Conservation (phyloP, 1,284 basidiomycete species). For the Leccinum subatratum region DNA sequence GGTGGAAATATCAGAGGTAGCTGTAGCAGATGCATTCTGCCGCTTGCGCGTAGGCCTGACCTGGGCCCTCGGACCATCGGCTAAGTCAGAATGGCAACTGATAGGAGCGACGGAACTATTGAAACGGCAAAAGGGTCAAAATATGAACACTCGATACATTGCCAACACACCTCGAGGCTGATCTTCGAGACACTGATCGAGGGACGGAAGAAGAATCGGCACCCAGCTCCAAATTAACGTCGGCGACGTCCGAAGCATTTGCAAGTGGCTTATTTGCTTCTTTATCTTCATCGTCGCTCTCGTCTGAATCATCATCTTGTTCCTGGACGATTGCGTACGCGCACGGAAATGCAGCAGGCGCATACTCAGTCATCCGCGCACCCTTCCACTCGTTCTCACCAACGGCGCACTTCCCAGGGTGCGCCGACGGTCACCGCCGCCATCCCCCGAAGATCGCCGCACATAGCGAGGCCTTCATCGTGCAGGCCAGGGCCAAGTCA, state of each 20-base stretch:
- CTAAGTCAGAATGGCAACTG: conserved; percentile 20
- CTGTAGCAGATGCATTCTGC: conserved; percentile 44
- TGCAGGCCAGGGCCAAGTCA: too few relatives aligned
- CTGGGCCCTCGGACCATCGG: conserved; percentile 29
- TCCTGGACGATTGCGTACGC: conserved; percentile 59
- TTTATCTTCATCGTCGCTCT: conserved; percentile 48
- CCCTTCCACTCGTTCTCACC: too few relatives aligned
- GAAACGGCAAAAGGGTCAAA: conserved; percentile 13
- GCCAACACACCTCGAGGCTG: conserved; percentile 29
- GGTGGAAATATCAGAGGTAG: conserved; percentile 21
- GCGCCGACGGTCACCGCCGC: too few relatives aligned
- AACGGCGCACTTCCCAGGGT: too few relatives aligned
- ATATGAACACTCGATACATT: conserved; percentile 7
- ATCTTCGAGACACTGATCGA: conserved; percentile 27
- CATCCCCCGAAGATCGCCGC: too few relatives aligned
- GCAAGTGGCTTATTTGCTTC: conserved; percentile 43
- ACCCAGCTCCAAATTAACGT: conserved; percentile 49
- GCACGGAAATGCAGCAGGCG: too few relatives aligned
- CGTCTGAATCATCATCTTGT: conserved; percentile 52
- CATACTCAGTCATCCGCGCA: too few relatives aligned
- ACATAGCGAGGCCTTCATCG: too few relatives aligned
- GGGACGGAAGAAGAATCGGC: conserved; percentile 36
- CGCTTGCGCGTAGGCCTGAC: conserved; percentile 50
- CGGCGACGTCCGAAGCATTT: conserved; percentile 43
- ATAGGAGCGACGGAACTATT: conserved; percentile 29